phyloP scores from a whole-genome alignment of 306 rosid genomes.

The Sesbania bispinosa region DNA sequence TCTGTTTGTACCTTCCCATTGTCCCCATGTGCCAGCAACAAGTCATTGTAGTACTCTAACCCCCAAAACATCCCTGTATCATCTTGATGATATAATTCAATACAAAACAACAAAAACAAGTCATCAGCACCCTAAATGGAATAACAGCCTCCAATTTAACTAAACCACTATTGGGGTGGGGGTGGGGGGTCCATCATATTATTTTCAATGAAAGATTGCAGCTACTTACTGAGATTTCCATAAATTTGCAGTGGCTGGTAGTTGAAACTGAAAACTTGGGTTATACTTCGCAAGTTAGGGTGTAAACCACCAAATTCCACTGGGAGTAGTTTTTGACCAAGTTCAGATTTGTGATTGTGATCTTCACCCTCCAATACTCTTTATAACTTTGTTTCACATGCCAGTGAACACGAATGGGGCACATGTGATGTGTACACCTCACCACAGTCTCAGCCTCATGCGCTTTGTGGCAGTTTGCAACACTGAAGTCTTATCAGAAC shows the following conservation, averaged over 20 bases:
- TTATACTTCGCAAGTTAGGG: constrained; percentile 58
- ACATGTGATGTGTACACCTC: constrained; percentile 71
- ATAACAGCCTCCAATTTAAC: not conserved
- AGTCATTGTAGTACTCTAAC: constrained; percentile 57
- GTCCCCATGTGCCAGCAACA: constrained; percentile 53
- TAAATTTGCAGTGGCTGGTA: constrained; percentile 46
- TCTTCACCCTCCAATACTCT: constrained; percentile 78
- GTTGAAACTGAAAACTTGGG: constrained; percentile 80
- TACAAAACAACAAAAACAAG: not conserved
- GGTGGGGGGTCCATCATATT: not conserved
- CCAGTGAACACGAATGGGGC: constrained; percentile 83
- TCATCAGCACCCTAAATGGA: too few species aligned
- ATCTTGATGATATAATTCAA: too few species aligned
- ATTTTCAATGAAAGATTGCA: not conserved
- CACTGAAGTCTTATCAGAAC: constrained; percentile 37
- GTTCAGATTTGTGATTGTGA: constrained; percentile 68
- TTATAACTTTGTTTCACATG: constrained; percentile 73
- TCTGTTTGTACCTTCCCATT: constrained; percentile 71
- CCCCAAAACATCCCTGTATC: constrained; percentile 92
- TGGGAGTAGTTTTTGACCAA: constrained; percentile 64
- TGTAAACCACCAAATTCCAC: constrained; percentile 76
- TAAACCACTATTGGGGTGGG: too few species aligned
- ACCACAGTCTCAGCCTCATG: constrained; percentile 28
- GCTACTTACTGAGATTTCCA: constrained; percentile 60
- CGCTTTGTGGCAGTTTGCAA: constrained; percentile 46